Base-by-base conservation (phyloP, 2,329 filamentous ascomycete genomes). In the Hypoxylon sp. region DNA sequence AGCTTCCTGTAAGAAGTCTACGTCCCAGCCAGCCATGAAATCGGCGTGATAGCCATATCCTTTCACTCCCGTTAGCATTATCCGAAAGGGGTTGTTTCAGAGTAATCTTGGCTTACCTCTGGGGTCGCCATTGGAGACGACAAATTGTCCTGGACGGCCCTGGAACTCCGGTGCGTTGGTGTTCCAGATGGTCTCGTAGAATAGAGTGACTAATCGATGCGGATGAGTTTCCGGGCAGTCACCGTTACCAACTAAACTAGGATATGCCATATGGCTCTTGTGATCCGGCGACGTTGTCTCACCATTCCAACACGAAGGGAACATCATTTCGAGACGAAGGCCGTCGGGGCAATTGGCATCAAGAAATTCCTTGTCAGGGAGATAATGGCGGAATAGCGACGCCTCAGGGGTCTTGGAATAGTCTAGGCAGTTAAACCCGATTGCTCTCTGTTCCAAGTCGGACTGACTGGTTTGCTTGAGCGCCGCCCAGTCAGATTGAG, bases 361-460 rank as follows among this genome's bases (percentile, higher is more conserved):
- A 37, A 97, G 85, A 77, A 89, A 97, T 0, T 82, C 81, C 85
- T 97, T 97, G 75, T 91, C 87, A 0, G 95, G 95, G 74, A 98
- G 76, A 78, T 88, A 90, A 80, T 97, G 95, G 72, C 95, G 93
- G 80, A 89, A 92, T 37, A 97, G 86, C 13, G 94, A 92, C 1
- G 87, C 86, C 79, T 97, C 94, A 1, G 92, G 84, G 0, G 80
- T 75, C 25, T 81, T 83, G 33, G 74, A 76, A 78, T 98, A 98
- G 87, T 98, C 91, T 68, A 99, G 83, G 81, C 96, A 98, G 85
- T 98, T 98, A 88, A 97, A 97, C 2, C 96, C 95, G 30, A 98
- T 75, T 8, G 95, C 93, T 69, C 95, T 94, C 83, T 97, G 92
- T 56, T 82, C 83, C 40, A 98, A 87, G 58, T 90, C 88, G 14